Base-by-base conservation (phyloP, 257 asterid genomes). In the Ballota nigra region DNA sequence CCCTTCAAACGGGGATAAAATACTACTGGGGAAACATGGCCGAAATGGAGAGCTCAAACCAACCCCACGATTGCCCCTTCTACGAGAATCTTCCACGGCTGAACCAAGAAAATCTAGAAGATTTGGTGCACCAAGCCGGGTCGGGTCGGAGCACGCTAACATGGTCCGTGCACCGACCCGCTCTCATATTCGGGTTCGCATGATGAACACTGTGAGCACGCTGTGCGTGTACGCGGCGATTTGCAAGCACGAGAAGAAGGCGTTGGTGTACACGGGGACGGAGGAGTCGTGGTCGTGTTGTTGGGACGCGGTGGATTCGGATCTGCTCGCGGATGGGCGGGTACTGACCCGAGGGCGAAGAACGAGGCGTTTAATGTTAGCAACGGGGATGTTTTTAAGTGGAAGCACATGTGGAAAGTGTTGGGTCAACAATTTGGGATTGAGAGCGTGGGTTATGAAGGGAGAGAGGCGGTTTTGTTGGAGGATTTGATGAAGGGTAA, bases 301-400 rank as follows among this genome's bases (percentile, higher is more conserved):
- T 63, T 83, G 85, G 12, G 84, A 86, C 45, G 86, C 89, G 4
- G 85, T 89, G 0, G 94, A 91, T 52, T 87, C 97, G 0, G 90
- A 91, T 40, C 75, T 91, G 47, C 74, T 85, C 3, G 97, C 94
- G 0, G 97, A 88, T 90, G 97, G 97, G 80, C 93, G 0, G 86
- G 90, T 0, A 87, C 83, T 5, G 88, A 81, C 49, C 89, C 90
- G 0, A 69, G 68, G 16, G 97, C 92, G 2, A 83, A 85, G 75
- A 88, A 88, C 9, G 86, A 91, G 72, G 92, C 85, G 1, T 91
- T 91, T 47, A 86, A 88, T 23, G 81, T 82, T 15, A 86, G 83
- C 75, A 90, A 88, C 11, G 96, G 97, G 4, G 94, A 86, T n/a
- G 93, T 90, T 15, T 90, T 88, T 78, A 88, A 82, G 79, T 88